Evolutionary conservation across 2,329 filamentous ascomycete genomes (phyloP).

Genomic region (Stemphylium lycopersici): DNA sequence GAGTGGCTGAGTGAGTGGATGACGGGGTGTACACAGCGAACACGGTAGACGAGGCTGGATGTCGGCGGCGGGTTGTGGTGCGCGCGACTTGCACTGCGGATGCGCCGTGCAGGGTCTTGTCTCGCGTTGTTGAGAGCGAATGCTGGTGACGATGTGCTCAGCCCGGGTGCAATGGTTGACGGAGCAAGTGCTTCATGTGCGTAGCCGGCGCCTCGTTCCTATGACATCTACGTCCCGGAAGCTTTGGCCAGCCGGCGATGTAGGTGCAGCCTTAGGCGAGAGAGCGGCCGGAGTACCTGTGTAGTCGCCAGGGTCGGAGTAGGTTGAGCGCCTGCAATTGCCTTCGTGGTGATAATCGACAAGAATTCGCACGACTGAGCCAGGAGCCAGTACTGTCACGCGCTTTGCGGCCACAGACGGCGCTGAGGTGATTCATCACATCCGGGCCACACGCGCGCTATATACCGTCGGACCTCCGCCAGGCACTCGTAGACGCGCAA

Average conservation of each 20-base stretch:
- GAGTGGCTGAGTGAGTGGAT: constrained; percentile 12
- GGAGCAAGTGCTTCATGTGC: constrained; percentile 29
- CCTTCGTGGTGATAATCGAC: neutral
- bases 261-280: constrained; percentile 19
- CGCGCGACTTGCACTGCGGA: constrained; percentile 19
- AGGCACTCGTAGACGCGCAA: constrained; percentile 46
- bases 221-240: constrained; percentile 25
- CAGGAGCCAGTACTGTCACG: neutral
- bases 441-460: constrained; percentile 23
- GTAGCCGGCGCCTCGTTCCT: constrained; percentile 36
- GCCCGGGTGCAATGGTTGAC: constrained; percentile 15
- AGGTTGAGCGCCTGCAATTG: neutral
- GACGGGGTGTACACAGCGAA: constrained; percentile 1
- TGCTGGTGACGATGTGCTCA: constrained; percentile 12
- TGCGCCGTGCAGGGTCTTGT: neutral
- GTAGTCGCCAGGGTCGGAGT: neutral
- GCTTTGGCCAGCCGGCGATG: constrained; percentile 30
- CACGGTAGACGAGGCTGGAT: neutral
- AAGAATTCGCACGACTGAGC: neutral
- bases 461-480: constrained; percentile 24
- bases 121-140: constrained; percentile 1
- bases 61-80: neutral
- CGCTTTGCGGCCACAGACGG: constrained; percentile 8
- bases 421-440: constrained; percentile 13
- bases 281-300: neutral